Percentiles rank a stretch among this genome's conserved stretches.
phyloP scores from a whole-genome alignment of 345 rosid species.

The Melastoma malabathricum region DNA sequence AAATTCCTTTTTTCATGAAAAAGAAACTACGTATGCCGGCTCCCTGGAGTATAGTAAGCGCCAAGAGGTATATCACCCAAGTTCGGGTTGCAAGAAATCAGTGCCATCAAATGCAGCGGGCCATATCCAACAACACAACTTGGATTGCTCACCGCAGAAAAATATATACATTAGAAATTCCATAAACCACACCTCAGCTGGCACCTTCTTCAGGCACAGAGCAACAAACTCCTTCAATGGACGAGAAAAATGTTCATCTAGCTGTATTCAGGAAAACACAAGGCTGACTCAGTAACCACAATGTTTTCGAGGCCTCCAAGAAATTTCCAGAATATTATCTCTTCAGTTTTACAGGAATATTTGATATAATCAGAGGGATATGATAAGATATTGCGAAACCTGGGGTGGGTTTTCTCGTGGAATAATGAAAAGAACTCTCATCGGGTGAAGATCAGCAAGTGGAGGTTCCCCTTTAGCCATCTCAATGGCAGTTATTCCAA shows the following conservation, averaged over 20 bases:
- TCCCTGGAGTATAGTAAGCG: no score
- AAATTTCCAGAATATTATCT: no score
- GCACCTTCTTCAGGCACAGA: constrained; percentile 77
- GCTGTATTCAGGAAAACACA: constrained; percentile 36
- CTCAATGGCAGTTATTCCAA: constrained; percentile 96
- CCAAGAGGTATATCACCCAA: no score
- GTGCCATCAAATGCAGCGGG: no score
- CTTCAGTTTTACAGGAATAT: not conserved
- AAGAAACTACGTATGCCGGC: no score
- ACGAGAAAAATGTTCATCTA: constrained; percentile 99
- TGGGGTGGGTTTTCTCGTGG: constrained; percentile 99
- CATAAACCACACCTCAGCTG: constrained; percentile 64
- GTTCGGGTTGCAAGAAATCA: no score
- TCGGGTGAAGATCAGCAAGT: constrained; percentile 97
- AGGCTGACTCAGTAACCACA: not conserved
- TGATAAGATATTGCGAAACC: constrained; percentile 36
- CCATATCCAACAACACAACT: no score
- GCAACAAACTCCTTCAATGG: constrained; percentile 95
- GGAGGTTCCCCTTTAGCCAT: constrained; percentile 99
- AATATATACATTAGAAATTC: no score
- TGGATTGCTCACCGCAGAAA: no score
- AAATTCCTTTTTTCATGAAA: no score
- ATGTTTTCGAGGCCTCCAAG: no score
- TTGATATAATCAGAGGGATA: constrained; percentile 10
- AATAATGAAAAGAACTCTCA: constrained; percentile 98